These are phyloP conservation scores for Scalesia atractyloides DNA, from an alignment of 129 eudicot genomes.

Conservation along the genomic window DNA sequence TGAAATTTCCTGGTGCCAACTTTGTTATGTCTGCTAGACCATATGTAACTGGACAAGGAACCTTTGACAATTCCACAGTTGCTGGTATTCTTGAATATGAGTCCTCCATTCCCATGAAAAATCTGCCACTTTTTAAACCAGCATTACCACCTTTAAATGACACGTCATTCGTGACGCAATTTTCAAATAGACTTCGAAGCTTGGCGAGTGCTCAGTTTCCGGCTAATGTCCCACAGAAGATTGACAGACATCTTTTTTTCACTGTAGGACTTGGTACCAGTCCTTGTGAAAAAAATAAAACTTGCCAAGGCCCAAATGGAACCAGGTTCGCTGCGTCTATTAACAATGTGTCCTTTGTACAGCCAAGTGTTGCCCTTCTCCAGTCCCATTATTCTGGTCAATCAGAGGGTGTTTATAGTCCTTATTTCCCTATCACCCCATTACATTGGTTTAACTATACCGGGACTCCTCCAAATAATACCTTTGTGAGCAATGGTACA, in stretches of 20 bases:
- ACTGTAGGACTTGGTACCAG: not conserved
- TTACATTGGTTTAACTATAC: not conserved
- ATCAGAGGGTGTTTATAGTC: not conserved
- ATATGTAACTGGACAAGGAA: slow-evolving; percentile 3
- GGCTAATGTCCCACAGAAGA: not conserved
- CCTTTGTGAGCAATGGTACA: not conserved
- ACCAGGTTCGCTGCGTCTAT: slow-evolving; percentile 4
- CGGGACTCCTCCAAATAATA: not conserved
- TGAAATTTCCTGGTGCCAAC: slow-evolving; percentile 38
- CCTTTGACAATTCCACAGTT: slow-evolving; percentile 4
- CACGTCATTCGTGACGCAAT: not conserved
- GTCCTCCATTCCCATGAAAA: not conserved
- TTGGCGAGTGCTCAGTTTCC: not conserved
- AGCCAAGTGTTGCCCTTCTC: not conserved
- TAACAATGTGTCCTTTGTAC: slow-evolving; percentile 7
- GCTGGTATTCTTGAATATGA: slow-evolving; percentile 3
- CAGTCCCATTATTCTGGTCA: not conserved
- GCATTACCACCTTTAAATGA: slow-evolving; percentile 1
- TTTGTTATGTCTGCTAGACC: slow-evolving; percentile 9
- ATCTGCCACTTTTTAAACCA: not conserved
- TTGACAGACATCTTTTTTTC: not conserved
- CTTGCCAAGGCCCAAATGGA: slow-evolving; percentile 3
- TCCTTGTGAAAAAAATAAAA: not conserved
- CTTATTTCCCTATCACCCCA: not conserved
- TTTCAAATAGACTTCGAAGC: not conserved